Evolutionary conservation across 495 filamentous ascomycete genomes (phyloP), one percentile per base, ranked within the genome.

Genomic region (Glarea lozoyensis): DNA sequence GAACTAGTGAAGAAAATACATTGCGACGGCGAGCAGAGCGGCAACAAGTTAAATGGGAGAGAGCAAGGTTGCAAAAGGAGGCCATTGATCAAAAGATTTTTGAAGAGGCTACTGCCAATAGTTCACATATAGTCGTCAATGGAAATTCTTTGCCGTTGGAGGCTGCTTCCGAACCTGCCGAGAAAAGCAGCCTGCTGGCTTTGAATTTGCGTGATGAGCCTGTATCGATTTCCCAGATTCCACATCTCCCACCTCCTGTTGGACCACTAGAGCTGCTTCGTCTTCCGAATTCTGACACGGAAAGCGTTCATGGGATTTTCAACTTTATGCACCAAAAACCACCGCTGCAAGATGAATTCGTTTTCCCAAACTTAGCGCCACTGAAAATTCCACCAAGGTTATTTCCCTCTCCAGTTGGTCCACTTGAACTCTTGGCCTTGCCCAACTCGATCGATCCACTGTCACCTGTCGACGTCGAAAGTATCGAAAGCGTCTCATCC

Each of bases 21-120:
- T 71, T 72, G 17, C 64, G 76, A 33, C 68, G 92, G 40, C 76
- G 92, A 50, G 75, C 80, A 32, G 88, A 95, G 58, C 76, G 92
- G 18, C 79, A 78, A 49, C 72, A 82, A 56, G 76, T 85, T 59
- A 99, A 99, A 62, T 75, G 87, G 57, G 87, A 95, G 54, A 69
- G 92, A 56, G 93, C 93, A n/a, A 75, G 80, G 48, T 76, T 76
- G 38, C 85, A 97, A 57, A 75, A 81, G 49, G 76, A 94, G 53
- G 78, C 76, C 10, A 82, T 95, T 51, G 81, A 90, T 45, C 66
- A 77, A 56, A 81, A 79, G 56, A 61, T 82, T 13, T 69, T 67
- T 31, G 72, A 76, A 16, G 85, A 88, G n/a, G 17, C 17, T 21
- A 7, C 18, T 9, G 22, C 17, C 3, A 16, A 6, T 10, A 35